Evolutionary conservation across 495 filamentous ascomycete genomes (phyloP).

Genomic region (Cenococcum geophilum): DNA sequence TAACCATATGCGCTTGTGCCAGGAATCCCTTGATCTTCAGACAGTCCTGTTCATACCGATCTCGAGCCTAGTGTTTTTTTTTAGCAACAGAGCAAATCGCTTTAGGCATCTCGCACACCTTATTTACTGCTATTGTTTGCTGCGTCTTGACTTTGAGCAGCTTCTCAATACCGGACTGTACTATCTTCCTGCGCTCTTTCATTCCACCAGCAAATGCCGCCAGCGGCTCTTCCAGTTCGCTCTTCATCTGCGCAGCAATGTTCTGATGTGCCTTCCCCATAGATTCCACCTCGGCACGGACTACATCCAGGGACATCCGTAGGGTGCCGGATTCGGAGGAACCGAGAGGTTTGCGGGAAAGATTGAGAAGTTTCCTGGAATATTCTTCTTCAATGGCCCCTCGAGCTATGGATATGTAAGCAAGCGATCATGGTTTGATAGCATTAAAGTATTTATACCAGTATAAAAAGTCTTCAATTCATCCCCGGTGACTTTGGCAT

Average conservation of each 20-base stretch:
- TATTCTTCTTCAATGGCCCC: constrained; percentile 97
- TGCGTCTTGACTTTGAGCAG: constrained; percentile 85
- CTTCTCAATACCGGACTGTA: constrained; percentile 88
- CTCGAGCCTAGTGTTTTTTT: constrained; percentile 58
- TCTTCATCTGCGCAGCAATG: constrained; percentile 91
- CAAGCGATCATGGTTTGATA: neutral
- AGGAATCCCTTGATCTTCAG: constrained; percentile 97
- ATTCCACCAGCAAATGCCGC: constrained; percentile 85
- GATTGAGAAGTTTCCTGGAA: constrained; percentile 77
- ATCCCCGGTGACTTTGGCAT: constrained; percentile 90
- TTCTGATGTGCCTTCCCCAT: constrained; percentile 89
- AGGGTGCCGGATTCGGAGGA: constrained; percentile 84
- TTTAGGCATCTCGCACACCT: constrained; percentile 47
- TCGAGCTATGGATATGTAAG: constrained; percentile 51
- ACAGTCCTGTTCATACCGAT: constrained; percentile 94
- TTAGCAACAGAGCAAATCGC: constrained; percentile 14
- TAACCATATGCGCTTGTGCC: constrained; percentile 99
- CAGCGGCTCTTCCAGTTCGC: constrained; percentile 91
- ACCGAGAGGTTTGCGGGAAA: constrained; percentile 83
- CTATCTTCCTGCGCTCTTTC: constrained; percentile 93
- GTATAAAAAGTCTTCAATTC: constrained; percentile 90
- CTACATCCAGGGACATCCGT: constrained; percentile 71
- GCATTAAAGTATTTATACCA: constrained; percentile 45
- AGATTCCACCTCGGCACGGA: constrained; percentile 86
- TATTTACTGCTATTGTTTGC: constrained; percentile 87